A percentile compares a stretch with the other conserved stretches of the same genome.
These are phyloP conservation scores for Rhodotorula sp. DNA, from an alignment of 1,284 basidiomycete genomes.

Conservation along the genomic window DNA sequence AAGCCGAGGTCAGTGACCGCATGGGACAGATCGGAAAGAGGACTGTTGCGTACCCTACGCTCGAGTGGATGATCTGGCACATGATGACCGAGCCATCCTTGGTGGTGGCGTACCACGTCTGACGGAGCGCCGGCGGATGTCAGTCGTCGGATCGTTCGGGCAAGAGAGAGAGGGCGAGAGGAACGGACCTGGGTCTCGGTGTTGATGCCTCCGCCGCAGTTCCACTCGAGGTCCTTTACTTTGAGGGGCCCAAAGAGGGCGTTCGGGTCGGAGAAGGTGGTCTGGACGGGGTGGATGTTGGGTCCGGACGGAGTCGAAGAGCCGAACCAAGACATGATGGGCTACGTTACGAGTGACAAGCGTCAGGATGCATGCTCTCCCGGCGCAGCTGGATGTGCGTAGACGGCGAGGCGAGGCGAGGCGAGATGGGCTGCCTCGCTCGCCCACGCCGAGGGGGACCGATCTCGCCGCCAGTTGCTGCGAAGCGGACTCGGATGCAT, in stretches of 20 bases:
- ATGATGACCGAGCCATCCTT: conserved; percentile 80
- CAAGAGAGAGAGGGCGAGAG: background rate
- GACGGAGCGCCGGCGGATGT: conserved; percentile 44
- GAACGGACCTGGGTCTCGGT: conserved; percentile 69
- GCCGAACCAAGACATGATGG: conserved; percentile 35
- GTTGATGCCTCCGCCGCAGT: conserved; percentile 70
- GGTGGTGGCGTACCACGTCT: conserved; percentile 76
- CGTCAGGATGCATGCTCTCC: no score
- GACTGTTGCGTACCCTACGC: conserved; percentile 72
- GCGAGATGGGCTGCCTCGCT: background rate
- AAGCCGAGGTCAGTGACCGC: no score
- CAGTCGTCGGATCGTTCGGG: background rate
- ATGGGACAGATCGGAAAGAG: background rate
- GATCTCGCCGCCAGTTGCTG: no score
- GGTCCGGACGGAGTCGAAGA: conserved; percentile 23
- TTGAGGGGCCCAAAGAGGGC: conserved; percentile 61
- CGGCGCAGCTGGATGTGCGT: background rate
- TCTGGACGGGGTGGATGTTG: conserved; percentile 40
- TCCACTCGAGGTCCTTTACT: conserved; percentile 77
- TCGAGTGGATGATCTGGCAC: conserved; percentile 93
- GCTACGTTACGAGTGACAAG: background rate
- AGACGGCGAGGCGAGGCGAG: background rate
- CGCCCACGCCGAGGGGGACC: no score
- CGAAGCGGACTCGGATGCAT: no score
- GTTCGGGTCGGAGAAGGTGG: conserved; percentile 26